These are phyloP conservation scores for Lodderomyces theae DNA, from an alignment of 1,139 yeast genomes.

Conservation along the genomic window DNA sequence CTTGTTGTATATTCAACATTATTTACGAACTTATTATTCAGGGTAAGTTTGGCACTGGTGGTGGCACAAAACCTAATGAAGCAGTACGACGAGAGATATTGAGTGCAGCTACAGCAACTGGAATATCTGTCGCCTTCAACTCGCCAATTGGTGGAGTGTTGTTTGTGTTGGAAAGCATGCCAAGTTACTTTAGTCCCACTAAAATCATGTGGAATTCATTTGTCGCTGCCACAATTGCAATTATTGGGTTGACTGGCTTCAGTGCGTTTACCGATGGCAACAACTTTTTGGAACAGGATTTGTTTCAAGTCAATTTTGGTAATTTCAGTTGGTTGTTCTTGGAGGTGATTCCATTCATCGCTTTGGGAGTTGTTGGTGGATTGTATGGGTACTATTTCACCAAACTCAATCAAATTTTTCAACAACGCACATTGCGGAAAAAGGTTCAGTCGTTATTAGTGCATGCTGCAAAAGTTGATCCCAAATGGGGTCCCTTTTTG, in stretches of 20 bases:
- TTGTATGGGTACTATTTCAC: conserved; percentile 57
- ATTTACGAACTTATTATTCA: conserved; percentile 28
- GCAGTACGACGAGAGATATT: conserved; percentile 61
- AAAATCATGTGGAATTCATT: conserved; percentile 79
- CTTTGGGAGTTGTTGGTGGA: conserved; percentile 71
- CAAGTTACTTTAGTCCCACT: conserved; percentile 60
- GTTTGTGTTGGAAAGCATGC: conserved; percentile 74
- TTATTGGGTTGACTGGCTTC: conserved; percentile 57
- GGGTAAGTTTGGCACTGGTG: conserved; percentile 17
- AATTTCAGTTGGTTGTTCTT: conserved; percentile 71
- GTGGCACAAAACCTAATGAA: conserved; percentile 32
- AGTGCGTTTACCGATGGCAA: conserved; percentile 57
- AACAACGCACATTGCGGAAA: conserved; percentile 16
- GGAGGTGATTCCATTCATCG: conserved; percentile 66
- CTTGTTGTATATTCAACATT: conserved; percentile 57
- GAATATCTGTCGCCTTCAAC: conserved; percentile 90
- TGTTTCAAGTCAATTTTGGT: conserved; percentile 62
- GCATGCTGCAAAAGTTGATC: conserved; percentile 14
- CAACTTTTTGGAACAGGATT: conserved; percentile 52
- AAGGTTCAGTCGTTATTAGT: conserved; percentile 21
- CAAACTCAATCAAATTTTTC: conserved; percentile 40
- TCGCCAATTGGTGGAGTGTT: conserved; percentile 95
- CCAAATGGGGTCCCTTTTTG: conserved; percentile 25
- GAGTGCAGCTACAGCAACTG: conserved; percentile 89
- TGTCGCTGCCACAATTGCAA: conserved; percentile 71